Evolutionary conservation across 345 rosid genomes (phyloP).

Genomic region (Eucalyptus fibrosa): DNA sequence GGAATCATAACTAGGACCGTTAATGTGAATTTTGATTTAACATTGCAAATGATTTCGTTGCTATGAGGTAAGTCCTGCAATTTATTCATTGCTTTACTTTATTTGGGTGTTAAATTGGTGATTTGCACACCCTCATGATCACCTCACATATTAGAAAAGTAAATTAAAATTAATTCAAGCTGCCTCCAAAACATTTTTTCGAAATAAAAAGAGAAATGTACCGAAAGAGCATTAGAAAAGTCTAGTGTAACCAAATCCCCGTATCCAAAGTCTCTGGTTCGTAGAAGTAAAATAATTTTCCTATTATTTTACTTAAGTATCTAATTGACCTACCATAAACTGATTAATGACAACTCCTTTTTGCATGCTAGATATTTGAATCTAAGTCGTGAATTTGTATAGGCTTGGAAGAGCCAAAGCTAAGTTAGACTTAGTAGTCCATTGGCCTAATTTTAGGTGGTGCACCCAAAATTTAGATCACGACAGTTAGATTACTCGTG

Average conservation of each 20-base stretch:
- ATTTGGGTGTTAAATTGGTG: too few species aligned
- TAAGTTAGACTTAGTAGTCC: too few species aligned
- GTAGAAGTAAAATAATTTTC: too few species aligned
- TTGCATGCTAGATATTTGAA: too few species aligned
- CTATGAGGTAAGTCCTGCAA: too few species aligned
- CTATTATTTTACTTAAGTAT: fast-evolving
- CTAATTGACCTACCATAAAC: fast-evolving
- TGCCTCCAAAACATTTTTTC: fast-evolving
- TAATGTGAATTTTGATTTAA: fast-evolving
- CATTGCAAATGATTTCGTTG: fast-evolving
- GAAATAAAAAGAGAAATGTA: too few species aligned
- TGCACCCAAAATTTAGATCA: fast-evolving
- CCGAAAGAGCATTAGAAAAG: fast-evolving
- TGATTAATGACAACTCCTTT: fast-evolving
- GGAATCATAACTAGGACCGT: fast-evolving
- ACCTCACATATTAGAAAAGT: fast-evolving
- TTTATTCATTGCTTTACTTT: too few species aligned
- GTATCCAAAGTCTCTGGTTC: fast-evolving
- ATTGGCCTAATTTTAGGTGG: too few species aligned
- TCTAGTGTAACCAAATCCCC: fast-evolving
- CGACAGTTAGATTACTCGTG: fast-evolving
- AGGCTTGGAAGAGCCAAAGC: fast-evolving
- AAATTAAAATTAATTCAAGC: too few species aligned
- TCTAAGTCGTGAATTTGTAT: fast-evolving
- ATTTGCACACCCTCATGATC: fast-evolving